Evolutionary conservation across 352 stramenopile genomes (phyloP).

Genomic region (Peronospora destructor): DNA sequence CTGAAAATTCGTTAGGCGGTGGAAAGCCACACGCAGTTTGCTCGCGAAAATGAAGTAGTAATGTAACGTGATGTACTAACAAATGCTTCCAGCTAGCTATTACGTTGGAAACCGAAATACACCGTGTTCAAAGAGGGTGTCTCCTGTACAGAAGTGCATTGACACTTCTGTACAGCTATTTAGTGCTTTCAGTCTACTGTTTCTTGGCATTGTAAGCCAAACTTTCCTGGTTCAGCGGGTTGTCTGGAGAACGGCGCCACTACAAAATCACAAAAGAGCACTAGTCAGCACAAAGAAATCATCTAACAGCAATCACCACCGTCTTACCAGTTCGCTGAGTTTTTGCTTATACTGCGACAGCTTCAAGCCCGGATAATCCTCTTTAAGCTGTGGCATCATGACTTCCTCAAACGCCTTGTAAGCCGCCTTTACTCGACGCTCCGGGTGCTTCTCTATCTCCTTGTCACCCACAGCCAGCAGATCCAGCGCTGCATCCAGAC

Average conservation of each 20-base stretch:
- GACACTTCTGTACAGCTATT: not conserved
- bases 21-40: too few species aligned
- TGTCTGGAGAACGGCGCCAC: constrained; percentile 73
- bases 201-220: constrained; percentile 77
- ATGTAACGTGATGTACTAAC: too few species aligned
- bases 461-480: constrained; percentile 46
- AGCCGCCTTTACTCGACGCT: constrained; percentile 62
- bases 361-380: constrained; percentile 69
- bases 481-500: constrained; percentile 57
- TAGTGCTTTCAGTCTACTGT: constrained; percentile 18
- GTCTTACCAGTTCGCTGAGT: constrained; percentile 63
- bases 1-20: too few species aligned
- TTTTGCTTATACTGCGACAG: constrained; percentile 80
- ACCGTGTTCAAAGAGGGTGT: too few species aligned
- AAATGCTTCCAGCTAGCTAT: too few species aligned
- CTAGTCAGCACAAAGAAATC: constrained; percentile 6
- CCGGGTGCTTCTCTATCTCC: constrained; percentile 53
- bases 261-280: constrained; percentile 20
- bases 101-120: too few species aligned
- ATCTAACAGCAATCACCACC: not conserved
- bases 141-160: too few species aligned
- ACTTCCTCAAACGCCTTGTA: constrained; percentile 79
- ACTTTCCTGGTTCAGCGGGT: constrained; percentile 69
- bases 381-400: constrained; percentile 59
- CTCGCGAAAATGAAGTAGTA: too few species aligned